Base-by-base conservation (phyloP, 208 protist genomes). In the Endotrypanum monterogeii region DNA sequence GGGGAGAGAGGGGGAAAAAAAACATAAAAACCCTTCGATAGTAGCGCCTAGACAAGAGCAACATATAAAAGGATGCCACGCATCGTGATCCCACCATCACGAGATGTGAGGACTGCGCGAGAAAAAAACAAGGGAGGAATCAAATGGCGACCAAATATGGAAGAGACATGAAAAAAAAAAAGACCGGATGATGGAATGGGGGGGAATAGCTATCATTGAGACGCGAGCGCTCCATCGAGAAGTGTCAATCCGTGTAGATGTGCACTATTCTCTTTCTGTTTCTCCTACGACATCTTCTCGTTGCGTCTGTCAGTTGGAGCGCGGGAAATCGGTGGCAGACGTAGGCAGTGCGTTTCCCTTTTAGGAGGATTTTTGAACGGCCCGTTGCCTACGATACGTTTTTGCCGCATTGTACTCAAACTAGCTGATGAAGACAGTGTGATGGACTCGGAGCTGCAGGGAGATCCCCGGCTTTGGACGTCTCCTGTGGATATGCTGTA, bases 291-390 rank as follows among this genome's bases (percentile, higher is more conserved):
- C 7, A 68, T 50, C 25, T 75, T 74, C 39, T 67, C 69, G 30
- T 61, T 69, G n/a, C 57, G 76, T 1, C 63, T 62, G 4, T 67
- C 16, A 0, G 28, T 48, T 1, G 76, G 76, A 12, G 68, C 55
- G 2, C 76, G 76, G 0, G 76, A 46, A 16, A 80, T 80, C 3
- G 76, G 76, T 1, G 76, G 76, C 16, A 80, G 69, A 2, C 56
- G 76, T 28, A 73, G 52, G 18, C 54, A 7, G 16, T 50, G 68
- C 41, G 46, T 4, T 4, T 61, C 58, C 12, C 58, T 71, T 30
- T 75, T 68, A 0, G 23, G 46, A 0, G 62, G 23, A 35, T 62
- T 28, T 37, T 50, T 52, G 23, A 30, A 14, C 16, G 54, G 28
- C 3, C 32, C 35, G 8, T 52, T 52, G 39, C 48, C 30, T n/a